These are phyloP conservation scores for Diaporthe vexans DNA, from an alignment of 2,329 filamentous ascomycete species.

Conservation along the genomic window DNA sequence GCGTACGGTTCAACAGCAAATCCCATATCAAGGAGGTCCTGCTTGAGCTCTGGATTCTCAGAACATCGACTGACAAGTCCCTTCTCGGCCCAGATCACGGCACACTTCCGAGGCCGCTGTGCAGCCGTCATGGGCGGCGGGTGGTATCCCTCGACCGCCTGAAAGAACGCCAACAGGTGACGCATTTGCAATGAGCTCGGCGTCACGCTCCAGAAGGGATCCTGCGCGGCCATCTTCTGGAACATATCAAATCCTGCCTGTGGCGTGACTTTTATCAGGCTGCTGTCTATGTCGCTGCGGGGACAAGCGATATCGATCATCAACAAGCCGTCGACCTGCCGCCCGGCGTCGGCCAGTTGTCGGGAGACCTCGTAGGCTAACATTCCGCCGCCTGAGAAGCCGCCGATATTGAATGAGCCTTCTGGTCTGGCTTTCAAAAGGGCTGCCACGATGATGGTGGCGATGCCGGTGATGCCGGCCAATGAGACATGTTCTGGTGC, in stretches of 20 bases:
- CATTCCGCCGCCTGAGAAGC: no score
- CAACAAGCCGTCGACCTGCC: no score
- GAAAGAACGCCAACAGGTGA: slow-evolving; percentile 30
- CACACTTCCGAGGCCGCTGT: slow-evolving; percentile 17
- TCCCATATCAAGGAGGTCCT: slow-evolving; percentile 6
- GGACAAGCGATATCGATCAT: no score
- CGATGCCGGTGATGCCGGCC: no score
- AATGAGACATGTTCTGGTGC: no score
- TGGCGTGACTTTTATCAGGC: slow-evolving; percentile 7
- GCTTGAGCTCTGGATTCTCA: slow-evolving; percentile 19
- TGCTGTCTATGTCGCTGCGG: no score
- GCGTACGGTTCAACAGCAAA: slow-evolving; percentile 17
- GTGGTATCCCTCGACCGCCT: slow-evolving; percentile 33
- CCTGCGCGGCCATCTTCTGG: background rate
- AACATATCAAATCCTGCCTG: background rate
- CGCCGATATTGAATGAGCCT: no score
- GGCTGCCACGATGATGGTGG: no score
- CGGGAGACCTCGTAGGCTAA: no score
- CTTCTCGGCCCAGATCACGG: slow-evolving; percentile 29
- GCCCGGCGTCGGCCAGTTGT: no score
- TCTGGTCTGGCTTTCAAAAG: no score
- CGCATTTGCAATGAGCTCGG: slow-evolving; percentile 26
- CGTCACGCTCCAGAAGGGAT: background rate
- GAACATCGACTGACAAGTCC: slow-evolving; percentile 30
- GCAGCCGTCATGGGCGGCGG: slow-evolving; percentile 25